A percentile compares a stretch with the other conserved stretches of the same genome.
Evolutionary conservation across 176 grass and related monocot species (phyloP).

Genomic region (bread wheat (Triticum aestivum)): IWGSC_CS_RefSeq_v2.1 NC_057814.1:587098001-587098500

Average conservation of each 20-base stretch:
- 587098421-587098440: neutral
- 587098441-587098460: no score
- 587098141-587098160: neutral
- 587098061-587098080: neutral
- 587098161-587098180: no score
- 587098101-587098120: neutral
- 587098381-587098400: neutral
- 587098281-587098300: neutral
- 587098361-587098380: neutral
- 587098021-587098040: neutral
- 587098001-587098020: neutral
- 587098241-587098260: conserved; percentile 30
- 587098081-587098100: neutral
- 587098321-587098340: neutral
- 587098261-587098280: conserved; percentile 28
- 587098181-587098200: neutral
- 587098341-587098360: neutral
- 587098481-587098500: no score
- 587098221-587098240: neutral
- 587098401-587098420: neutral
- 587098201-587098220: neutral
- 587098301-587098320: neutral
- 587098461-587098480: no score
- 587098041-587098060: no score
- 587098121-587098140: neutral